A percentile compares a stretch with the other conserved stretches of the same genome.
These are phyloP conservation scores for Mycena galopus DNA, from an alignment of 768 basidiomycete species.

Conservation along the genomic window DNA sequence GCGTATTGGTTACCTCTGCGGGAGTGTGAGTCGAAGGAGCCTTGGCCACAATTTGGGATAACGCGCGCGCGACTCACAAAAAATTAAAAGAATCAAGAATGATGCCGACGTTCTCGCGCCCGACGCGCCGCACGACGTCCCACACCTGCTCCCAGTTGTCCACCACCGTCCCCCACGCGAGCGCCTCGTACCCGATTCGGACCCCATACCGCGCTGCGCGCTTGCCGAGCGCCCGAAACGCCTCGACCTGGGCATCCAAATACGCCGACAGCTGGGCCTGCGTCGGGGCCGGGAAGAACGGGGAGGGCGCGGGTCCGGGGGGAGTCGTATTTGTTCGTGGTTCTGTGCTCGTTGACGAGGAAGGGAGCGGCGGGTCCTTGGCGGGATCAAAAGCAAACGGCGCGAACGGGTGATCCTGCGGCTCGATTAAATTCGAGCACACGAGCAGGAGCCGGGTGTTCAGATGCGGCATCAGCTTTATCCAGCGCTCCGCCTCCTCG, in stretches of 20 bases:
- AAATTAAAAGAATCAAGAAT: slow-evolving; percentile 55
- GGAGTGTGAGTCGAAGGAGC: neutral
- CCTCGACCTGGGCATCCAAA: slow-evolving; percentile 42
- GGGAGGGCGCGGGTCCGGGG: slow-evolving; percentile 16
- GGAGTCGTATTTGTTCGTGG: neutral
- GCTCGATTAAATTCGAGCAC: slow-evolving; percentile 48
- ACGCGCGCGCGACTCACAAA: slow-evolving; percentile 38
- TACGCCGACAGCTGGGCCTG: slow-evolving; percentile 38
- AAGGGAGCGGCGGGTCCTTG: neutral
- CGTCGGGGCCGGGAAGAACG: slow-evolving; percentile 17
- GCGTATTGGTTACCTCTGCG: slow-evolving; percentile 53
- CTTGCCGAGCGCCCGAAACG: slow-evolving; percentile 47
- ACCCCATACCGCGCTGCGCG: slow-evolving; percentile 46
- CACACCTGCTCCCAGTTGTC: slow-evolving; percentile 54
- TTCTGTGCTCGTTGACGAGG: neutral
- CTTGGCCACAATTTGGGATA: neutral
- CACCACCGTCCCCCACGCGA: slow-evolving; percentile 51
- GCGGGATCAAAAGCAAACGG: slow-evolving; percentile 24
- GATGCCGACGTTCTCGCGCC: slow-evolving; percentile 53
- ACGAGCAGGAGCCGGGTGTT: slow-evolving; percentile 50
- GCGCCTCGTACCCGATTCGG: slow-evolving; percentile 48
- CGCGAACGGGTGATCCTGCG: slow-evolving; percentile 36
- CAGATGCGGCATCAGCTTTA: slow-evolving; percentile 47
- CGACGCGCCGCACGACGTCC: slow-evolving; percentile 48
- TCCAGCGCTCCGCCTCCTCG: slow-evolving; percentile 44